Percentiles rank a stretch among this genome's conserved stretches.
Evolutionary conservation across 805 yeast genomes (phyloP).

Genomic region (Yamadazyma laniorum): DNA sequence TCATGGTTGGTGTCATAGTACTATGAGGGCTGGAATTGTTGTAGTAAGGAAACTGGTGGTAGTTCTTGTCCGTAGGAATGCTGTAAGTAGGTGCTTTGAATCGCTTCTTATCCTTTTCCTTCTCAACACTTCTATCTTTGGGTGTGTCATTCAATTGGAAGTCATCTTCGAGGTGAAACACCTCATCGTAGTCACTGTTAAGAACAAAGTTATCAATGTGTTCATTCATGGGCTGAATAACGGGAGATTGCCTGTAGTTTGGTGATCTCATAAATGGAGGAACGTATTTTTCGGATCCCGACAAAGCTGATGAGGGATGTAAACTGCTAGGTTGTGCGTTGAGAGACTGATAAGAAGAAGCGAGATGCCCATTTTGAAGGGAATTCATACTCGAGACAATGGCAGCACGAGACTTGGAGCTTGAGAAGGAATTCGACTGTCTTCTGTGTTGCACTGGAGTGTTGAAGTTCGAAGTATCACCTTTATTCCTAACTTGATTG

Average conservation of each 20-base stretch:
- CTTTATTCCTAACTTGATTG: constrained; percentile 11
- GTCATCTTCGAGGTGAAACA: constrained; percentile 44
- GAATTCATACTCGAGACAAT: constrained; percentile 6
- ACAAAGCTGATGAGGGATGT: constrained; percentile 6
- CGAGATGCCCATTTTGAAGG: constrained; percentile 1
- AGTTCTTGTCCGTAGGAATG: constrained; percentile 9
- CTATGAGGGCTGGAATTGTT: background rate
- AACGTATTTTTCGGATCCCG: constrained; percentile 27
- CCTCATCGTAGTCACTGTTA: constrained; percentile 30
- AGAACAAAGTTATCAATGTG: constrained; percentile 34
- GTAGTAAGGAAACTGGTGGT: constrained; percentile 8
- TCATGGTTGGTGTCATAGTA: background rate
- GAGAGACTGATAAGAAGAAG: constrained; percentile 9
- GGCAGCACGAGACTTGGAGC: constrained; percentile 16
- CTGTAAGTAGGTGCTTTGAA: constrained; percentile 9
- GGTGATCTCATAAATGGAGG: constrained; percentile 46
- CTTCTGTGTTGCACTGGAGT: constrained; percentile 15
- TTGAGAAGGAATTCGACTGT: constrained; percentile 23
- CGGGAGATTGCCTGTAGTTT: constrained; percentile 29
- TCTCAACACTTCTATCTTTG: background rate
- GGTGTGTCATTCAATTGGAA: constrained; percentile 17
- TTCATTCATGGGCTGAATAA: constrained; percentile 32
- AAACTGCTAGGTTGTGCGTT: background rate
- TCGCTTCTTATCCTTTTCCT: background rate
- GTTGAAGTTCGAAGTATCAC: constrained; percentile 12